Evolutionary conservation across 176 grass and related monocot species (phyloP).

Genomic region (Cenchrus purpureus): DNA sequence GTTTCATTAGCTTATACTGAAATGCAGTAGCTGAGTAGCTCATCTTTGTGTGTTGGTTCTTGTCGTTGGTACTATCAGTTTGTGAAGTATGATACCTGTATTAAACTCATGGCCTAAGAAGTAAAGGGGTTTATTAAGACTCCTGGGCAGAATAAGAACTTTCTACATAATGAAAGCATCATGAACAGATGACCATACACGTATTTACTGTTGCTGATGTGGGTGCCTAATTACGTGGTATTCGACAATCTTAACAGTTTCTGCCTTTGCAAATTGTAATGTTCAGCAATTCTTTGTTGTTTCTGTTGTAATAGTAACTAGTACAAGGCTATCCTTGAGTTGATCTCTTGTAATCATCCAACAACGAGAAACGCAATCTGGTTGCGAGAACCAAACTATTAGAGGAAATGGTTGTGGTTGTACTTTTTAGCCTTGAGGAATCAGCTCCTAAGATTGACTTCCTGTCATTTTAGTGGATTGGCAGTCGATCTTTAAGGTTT

Average conservation of each 20-base stretch:
- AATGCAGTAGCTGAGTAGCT: background rate
- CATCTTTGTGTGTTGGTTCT: background rate
- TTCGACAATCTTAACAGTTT: background rate
- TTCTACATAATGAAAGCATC: background rate
- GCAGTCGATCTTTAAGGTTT: too few relatives aligned
- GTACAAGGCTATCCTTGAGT: background rate
- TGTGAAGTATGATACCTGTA: background rate
- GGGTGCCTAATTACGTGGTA: background rate
- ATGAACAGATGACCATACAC: background rate
- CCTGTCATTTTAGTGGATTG: too few relatives aligned
- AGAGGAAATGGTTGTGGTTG: too few relatives aligned
- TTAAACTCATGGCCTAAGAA: background rate
- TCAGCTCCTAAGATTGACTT: too few relatives aligned
- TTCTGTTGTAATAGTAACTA: background rate
- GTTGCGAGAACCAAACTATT: too few relatives aligned
- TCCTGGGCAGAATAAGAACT: background rate
- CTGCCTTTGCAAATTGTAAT: background rate
- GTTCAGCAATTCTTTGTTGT: background rate
- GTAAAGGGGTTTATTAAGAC: background rate
- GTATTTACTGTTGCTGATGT: background rate
- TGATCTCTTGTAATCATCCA: too few relatives aligned
- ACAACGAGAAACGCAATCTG: too few relatives aligned
- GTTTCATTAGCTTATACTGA: constrained; percentile 5
- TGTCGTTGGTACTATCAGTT: background rate
- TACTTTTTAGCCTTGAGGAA: too few relatives aligned